Conservation (phyloP, 768 basidiomycete genomes). For the Hebeloma cylindrosporum region DNA sequence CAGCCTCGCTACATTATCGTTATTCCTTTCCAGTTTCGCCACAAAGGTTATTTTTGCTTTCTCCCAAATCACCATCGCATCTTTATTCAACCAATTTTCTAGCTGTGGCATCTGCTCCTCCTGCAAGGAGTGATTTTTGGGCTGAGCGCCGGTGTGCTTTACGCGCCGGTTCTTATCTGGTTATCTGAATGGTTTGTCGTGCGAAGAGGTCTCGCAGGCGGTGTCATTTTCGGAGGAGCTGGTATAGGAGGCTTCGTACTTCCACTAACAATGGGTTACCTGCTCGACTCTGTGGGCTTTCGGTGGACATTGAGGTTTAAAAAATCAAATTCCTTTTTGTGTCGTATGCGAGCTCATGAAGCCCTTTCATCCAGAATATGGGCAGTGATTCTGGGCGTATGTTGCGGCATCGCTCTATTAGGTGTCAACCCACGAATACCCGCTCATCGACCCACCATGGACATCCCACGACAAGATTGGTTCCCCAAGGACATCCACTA, state of each 20-base stretch:
- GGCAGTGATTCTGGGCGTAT: conserved; percentile 9
- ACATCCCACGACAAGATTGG: conserved; percentile 5
- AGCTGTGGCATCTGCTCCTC: conserved; percentile 13
- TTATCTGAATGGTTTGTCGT: conserved; percentile 14
- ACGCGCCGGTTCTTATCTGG: conserved; percentile 13
- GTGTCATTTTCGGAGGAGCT: conserved; percentile 13
- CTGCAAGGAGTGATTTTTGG: conserved; percentile 14
- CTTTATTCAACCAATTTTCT: no score
- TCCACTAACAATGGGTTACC: conserved; percentile 9
- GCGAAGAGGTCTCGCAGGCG: conserved; percentile 11
- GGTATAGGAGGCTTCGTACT: conserved; percentile 13
- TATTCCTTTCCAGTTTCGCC: conserved; percentile 5
- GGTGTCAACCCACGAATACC: conserved; percentile 12
- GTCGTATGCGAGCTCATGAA: background rate
- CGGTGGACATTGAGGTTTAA: conserved; percentile 7
- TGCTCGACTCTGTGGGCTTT: conserved; percentile 8
- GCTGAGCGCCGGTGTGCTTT: conserved; percentile 10
- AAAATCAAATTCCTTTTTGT: no score
- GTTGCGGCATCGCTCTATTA: conserved; percentile 10
- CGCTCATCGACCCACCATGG: background rate
- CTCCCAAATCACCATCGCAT: no score
- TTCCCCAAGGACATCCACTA: conserved; percentile 2
- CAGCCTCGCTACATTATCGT: background rate
- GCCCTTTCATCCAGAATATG: conserved; percentile 4
- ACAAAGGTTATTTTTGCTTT: background rate